Evolutionary conservation across 148 eudicot species (phyloP), one percentile per base, ranked within the genome.

Genomic region (Selenicereus undatus): DNA sequence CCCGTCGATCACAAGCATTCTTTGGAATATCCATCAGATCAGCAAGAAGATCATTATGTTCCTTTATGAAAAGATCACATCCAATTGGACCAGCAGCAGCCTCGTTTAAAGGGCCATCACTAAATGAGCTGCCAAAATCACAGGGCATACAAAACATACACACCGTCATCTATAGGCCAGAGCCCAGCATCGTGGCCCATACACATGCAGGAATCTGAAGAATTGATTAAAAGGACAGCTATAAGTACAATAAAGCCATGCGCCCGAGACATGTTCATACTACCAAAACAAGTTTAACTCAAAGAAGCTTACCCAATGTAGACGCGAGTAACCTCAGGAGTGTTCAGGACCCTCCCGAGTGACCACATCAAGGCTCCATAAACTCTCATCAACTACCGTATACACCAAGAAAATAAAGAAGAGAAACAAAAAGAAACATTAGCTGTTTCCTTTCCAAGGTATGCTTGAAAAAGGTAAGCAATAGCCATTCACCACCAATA

Each of bases 321-420:
- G 35, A 94, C 98, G 50, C 98, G 97, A 69, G 85, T 83, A 54
- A 94, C 98, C 84, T 94, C 98, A 22, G 98, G 98, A 51, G 93
- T 94, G 84, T 92, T 91, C 35, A 94, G 81, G 27, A 94, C 93
- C 85, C 90, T 94, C 43, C 98, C 98, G 21, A 94, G 91, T 8
- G 98, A 94, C 98, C 98, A 94, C 98, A 94, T 94, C 84, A 94
- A 86, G 27, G 98, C 98, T 73, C 98, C 98, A 86, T 94, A 94
- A 16, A 94, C 94, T 83, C 95, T 84, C 98, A 93, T 94, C 70
- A 94, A 76, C 97, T 93, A 77, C 81, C 81, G 84, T 8, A 65
- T 21, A 81, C 22, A 78, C 51, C 14, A 56, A 71, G 30, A 66
- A 18, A 18, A 60, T 14, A 32, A n/a, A n/a, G 9, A 18, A 8